Percentiles rank a stretch among this genome's conserved stretches.
Evolutionary conservation across 768 basidiomycete species (phyloP).

Genomic region (Suillus americanus): DNA sequence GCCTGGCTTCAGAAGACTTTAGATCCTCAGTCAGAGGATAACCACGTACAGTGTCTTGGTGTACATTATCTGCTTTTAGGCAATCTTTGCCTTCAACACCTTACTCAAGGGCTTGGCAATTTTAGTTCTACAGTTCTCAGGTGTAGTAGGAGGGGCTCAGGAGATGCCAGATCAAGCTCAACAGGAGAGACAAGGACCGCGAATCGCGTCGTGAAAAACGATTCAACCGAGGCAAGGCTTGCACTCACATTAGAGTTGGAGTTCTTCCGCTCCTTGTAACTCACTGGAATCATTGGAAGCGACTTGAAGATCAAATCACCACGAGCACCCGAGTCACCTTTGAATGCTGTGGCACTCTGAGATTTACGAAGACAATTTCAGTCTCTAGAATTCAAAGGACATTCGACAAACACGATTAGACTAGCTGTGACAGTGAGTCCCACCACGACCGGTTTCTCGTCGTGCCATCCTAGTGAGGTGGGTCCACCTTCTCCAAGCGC

Average conservation of each 20-base stretch:
- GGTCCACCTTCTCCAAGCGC: neutral
- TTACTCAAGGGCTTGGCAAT: neutral
- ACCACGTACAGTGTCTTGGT: too few species aligned
- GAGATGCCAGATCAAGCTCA: neutral
- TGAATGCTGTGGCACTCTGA: neutral
- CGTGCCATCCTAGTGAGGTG: neutral
- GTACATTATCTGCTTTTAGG: too few species aligned
- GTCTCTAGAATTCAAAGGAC: neutral
- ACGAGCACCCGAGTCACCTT: neutral
- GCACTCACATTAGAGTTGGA: neutral
- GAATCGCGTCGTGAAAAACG: too few species aligned
- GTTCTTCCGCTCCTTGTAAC: neutral
- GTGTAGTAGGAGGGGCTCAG: neutral
- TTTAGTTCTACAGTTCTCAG: neutral
- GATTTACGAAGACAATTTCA: neutral
- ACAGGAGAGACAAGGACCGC: neutral
- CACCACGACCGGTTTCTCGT: neutral
- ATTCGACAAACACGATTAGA: neutral
- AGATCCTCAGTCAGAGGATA: too few species aligned
- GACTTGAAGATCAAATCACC: neutral
- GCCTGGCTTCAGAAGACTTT: too few species aligned
- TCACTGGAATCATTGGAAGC: neutral
- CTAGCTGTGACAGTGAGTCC: neutral
- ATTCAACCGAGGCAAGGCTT: too few species aligned
- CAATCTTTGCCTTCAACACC: neutral